Evolutionary conservation across 176 grass and related monocot species (phyloP), one percentile per base, ranked within the genome.

Genomic region (Cenchrus purpureus): DNA sequence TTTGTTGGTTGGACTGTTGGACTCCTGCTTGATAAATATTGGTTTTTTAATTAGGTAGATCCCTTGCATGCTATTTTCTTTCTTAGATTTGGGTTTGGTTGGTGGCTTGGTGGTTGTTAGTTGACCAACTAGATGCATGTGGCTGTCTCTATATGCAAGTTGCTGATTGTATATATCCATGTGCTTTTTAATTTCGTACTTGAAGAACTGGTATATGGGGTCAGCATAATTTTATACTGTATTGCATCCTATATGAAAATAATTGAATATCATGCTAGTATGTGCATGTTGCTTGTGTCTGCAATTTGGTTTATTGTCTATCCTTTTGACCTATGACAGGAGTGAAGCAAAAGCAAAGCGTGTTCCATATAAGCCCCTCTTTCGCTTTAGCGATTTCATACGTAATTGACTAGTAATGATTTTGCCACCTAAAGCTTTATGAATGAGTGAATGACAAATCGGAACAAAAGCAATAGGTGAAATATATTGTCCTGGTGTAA

Each of bases 291-390:
- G 59, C 34, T 74, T 88, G n/a, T 64, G 8, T 74, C 50, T 68
- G 55, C 65, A 82, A 67, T 76, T 91, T 91, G 85, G 62, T 53
- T 84, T 84, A 55, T 57, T 80, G 19, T 69, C 48, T 78, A 32
- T 48, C 75, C 76, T 81, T 91, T 79, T 81, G 85, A 76, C 81
- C 50, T 70, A 52, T 54, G 70, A 76, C 63, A 87, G n/a, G 85
- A 87, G 81, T 87, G 76, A 84, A 81, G 81, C 71, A 77, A 87
- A 91, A 91, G 89, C 70, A 91, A 91, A 91, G 71, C 70, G 16
- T 84, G 68, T 17, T 42, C 81, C 63, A 79, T 74, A 69, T 54
- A 71, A 79, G 10, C 53, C 4, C 19, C 34, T 60, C 28, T 84
- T 78, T 79, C 43, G 5, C n/a, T 37, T 84, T 76, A 70, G 22